A percentile compares a stretch with the other conserved stretches of the same genome.
phyloP scores from a whole-genome alignment of 768 basidiomycete species.

The Boletus subcaerulescens region DNA sequence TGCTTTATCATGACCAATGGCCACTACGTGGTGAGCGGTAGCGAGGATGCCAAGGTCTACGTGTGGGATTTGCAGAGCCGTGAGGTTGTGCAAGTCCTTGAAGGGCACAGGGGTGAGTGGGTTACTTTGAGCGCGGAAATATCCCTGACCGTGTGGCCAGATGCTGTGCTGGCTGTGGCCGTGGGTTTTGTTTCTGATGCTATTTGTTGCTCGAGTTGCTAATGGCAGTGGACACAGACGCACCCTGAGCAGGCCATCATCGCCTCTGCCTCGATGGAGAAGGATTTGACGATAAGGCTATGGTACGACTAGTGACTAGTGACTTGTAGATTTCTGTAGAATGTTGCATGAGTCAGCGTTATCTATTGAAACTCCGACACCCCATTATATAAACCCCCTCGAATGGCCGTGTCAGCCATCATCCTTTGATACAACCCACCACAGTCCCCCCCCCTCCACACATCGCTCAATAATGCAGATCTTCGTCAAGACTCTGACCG shows the following conservation, averaged over 20 bases:
- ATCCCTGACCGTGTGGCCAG: constrained; percentile 11
- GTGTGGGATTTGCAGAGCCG: constrained; percentile 89
- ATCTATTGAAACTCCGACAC: constrained; percentile 14
- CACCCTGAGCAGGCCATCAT: constrained; percentile 75
- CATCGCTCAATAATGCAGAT: constrained; percentile 44
- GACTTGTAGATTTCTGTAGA: constrained; percentile 7
- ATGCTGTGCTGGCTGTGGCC: constrained; percentile 76
- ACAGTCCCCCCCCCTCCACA: not conserved
- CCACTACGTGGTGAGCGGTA: constrained; percentile 80
- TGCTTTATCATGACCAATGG: constrained; percentile 58
- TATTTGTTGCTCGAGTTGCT: not conserved
- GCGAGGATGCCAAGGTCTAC: constrained; percentile 85
- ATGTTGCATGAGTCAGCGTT: constrained; percentile 10
- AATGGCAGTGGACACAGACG: constrained; percentile 44
- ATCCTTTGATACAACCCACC: constrained; percentile 4
- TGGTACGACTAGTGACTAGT: constrained; percentile 65
- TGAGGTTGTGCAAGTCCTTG: constrained; percentile 67
- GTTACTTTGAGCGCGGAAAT: not conserved
- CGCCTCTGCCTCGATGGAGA: constrained; percentile 88
- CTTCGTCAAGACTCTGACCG: constrained; percentile 85
- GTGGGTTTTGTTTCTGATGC: constrained; percentile 41
- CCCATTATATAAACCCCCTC: constrained; percentile 13
- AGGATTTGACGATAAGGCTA: constrained; percentile 78
- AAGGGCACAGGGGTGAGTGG: constrained; percentile 74
- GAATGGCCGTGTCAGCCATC: not conserved